phyloP scores from a whole-genome alignment of 257 asterid genomes.

The Thymus mandschuricus region DNA sequence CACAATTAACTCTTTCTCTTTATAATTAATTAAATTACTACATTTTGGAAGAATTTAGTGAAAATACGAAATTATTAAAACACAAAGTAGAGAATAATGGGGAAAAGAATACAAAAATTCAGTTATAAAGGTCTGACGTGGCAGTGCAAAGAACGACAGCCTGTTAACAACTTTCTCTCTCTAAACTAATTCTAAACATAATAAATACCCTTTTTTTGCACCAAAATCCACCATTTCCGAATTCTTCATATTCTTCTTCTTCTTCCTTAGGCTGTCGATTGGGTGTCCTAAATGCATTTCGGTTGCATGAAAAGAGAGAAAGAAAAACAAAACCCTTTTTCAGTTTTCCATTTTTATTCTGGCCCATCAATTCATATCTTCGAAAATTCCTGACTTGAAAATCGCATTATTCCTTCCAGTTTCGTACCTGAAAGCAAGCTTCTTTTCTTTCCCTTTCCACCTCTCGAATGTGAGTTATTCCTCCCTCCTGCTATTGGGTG shows the following conservation, averaged over 20 bases:
- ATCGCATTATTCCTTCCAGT: constrained; percentile 26
- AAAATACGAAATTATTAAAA: neutral
- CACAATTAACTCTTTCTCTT: too few species aligned
- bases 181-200: constrained; percentile 13
- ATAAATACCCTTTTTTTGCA: constrained; percentile 5
- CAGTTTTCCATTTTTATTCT: neutral
- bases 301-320: constrained; percentile 6
- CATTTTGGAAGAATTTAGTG: too few species aligned
- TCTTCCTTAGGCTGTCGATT: constrained; percentile 28
- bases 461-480: constrained; percentile 36
- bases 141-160: constrained; percentile 33
- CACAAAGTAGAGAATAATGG: neutral
- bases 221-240: constrained; percentile 13
- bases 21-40: too few species aligned
- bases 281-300: constrained; percentile 15
- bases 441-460: constrained; percentile 47
- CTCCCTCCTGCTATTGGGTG: constrained; percentile 16
- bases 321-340: constrained; percentile 14
- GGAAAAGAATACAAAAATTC: constrained; percentile 1
- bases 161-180: constrained; percentile 33
- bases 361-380: neutral
- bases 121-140: constrained; percentile 43
- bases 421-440: constrained; percentile 37
- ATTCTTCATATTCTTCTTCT: constrained; percentile 18
- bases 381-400: constrained; percentile 32